Evolutionary conservation across 305 asterid species (phyloP).

Genomic region (Plantago coronopus): DNA sequence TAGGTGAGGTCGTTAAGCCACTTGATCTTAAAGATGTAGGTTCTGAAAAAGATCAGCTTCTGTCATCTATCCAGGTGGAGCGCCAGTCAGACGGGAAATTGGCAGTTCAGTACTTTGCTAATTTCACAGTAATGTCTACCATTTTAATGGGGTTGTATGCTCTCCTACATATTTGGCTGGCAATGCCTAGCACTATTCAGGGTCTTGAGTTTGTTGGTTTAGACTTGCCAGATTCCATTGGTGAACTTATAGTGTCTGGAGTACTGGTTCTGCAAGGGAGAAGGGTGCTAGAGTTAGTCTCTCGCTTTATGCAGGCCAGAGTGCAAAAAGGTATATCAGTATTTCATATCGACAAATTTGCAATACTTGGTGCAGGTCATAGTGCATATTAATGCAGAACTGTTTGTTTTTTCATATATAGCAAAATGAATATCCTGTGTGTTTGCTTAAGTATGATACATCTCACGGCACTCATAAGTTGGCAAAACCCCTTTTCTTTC

Average conservation of each 20-base stretch:
- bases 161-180: constrained; percentile 63
- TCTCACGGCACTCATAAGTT: too few species aligned
- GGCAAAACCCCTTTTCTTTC: too few species aligned
- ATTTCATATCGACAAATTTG: constrained; percentile 5
- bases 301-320: constrained; percentile 94
- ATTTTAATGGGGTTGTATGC: constrained; percentile 58
- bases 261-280: constrained; percentile 84
- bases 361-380: background rate
- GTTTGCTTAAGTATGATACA: too few species aligned
- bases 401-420: too few species aligned
- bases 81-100: constrained; percentile 73
- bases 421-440: too few species aligned
- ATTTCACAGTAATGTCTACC: constrained; percentile 68
- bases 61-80: constrained; percentile 82
- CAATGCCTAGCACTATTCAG: constrained; percentile 67
- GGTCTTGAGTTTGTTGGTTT: constrained; percentile 96
- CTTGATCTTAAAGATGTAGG: constrained; percentile 65
- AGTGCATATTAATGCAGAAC: background rate
- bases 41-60: constrained; percentile 82
- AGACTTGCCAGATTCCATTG: constrained; percentile 93
- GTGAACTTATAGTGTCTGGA: constrained; percentile 77
- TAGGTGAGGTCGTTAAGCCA: constrained; percentile 68
- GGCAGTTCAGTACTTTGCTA: constrained; percentile 85
- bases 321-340: constrained; percentile 59
- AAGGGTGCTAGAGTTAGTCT: constrained; percentile 67